Evolutionary conservation across 495 filamentous ascomycete species (phyloP).

Genomic region (Penicillium pulvis): DNA sequence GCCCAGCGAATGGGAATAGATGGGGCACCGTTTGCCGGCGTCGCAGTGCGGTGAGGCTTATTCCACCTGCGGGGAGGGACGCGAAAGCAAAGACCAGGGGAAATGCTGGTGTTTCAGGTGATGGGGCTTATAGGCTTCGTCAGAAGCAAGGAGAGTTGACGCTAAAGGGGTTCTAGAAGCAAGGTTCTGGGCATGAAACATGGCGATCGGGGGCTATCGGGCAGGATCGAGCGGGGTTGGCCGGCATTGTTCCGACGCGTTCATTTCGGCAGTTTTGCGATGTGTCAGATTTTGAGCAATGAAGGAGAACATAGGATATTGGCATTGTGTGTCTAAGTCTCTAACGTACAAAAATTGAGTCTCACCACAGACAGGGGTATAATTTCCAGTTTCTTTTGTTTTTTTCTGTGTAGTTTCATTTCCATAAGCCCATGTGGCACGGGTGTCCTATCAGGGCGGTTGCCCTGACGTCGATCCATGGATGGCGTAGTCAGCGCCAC

Average conservation of each 20-base stretch:
- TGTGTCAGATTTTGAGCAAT: too few relatives aligned
- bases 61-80: neutral
- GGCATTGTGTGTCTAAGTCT: neutral
- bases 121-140: neutral
- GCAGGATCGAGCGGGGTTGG: too few relatives aligned
- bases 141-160: neutral
- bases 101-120: neutral
- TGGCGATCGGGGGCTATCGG: neutral
- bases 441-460: neutral
- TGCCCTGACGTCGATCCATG: constrained; percentile 7
- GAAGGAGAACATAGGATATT: too few relatives aligned
- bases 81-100: neutral
- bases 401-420: neutral
- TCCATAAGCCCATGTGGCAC: neutral
- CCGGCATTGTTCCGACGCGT: neutral
- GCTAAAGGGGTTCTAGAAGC: neutral
- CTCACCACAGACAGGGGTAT: neutral
- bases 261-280: too few relatives aligned
- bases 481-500: constrained; percentile 1
- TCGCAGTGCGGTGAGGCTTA: neutral
- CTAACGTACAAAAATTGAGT: neutral
- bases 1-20: neutral
- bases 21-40: neutral
- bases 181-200: neutral
- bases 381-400: neutral